Evolutionary conservation across 208 protist species (phyloP), one percentile per base, ranked within the genome.

Genomic region (Acanthamoeba culbertsoni): DNA sequence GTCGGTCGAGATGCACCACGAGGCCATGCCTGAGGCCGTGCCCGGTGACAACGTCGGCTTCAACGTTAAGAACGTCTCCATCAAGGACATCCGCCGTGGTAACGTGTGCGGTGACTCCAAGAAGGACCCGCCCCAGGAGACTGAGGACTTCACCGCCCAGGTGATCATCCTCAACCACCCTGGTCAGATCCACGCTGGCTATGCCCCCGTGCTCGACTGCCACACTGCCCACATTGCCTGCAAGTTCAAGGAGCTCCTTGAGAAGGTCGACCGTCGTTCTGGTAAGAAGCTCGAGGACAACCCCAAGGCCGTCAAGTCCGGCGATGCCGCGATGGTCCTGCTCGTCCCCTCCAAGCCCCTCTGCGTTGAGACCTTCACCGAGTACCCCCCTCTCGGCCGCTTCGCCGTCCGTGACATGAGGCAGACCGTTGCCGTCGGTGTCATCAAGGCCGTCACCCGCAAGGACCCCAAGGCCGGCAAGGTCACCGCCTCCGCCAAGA

Each of bases 321-420:
- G 98, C 90, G 98, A 99, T 82, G 97, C 98, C 89, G 98, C 98
- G 88, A 96, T 98, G 51, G 97, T 98, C 55, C 95, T 95, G 92
- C 96, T 99, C 95, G 84, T 94, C 71, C 20, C 40, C 31, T 40
- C 20, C 12, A 98, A 98, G 96, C 97, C 98, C 86, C 97, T 99
- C 96, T 98, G 97, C 96, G 98, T 99, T 68, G 98, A 99, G 97
- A 62, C 97, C 48, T 99, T 98, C 96, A 97, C 95, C 55, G 95
- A 98, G 55, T 99, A 98, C 97, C 96, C 98, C 23, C 97, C 98
- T 79, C 98, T 99, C 28, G 98, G 98, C 86, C 97, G 98, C 94
- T 99, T 99, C 93, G 98, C 98, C 93, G 96, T 99, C 68, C 97
- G 98, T 75, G 98, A 99, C 91, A 98, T 99, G 97, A 95, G 96